Evolutionary conservation across 1,284 basidiomycete species (phyloP).

Genomic region (Ganoderma resinaceum): DNA sequence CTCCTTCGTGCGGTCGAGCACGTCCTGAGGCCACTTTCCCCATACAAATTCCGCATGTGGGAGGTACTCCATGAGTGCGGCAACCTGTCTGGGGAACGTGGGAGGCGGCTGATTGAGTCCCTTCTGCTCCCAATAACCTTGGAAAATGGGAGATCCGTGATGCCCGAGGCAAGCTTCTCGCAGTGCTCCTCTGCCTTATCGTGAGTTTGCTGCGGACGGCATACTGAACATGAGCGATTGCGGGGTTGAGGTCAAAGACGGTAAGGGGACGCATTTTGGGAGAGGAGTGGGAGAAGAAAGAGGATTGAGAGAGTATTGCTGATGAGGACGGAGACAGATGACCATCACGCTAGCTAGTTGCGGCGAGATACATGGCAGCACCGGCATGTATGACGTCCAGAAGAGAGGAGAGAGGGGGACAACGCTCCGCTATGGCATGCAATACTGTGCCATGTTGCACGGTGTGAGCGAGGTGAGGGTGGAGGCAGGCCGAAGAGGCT

Average conservation of each 20-base stretch:
- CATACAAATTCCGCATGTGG: slow-evolving; percentile 82
- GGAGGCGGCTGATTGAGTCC: slow-evolving; percentile 93
- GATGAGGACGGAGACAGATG: no score
- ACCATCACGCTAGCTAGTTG: no score
- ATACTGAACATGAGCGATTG: slow-evolving; percentile 90
- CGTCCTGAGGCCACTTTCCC: slow-evolving; percentile 86
- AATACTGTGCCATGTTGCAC: no score
- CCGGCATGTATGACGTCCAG: no score
- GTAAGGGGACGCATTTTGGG: slow-evolving; percentile 64
- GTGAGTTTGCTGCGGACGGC: slow-evolving; percentile 98
- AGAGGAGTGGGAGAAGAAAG: slow-evolving; percentile 24
- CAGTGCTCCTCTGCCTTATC: slow-evolving; percentile 90
- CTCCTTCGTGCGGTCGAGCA: slow-evolving; percentile 82
- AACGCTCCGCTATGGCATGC: no score
- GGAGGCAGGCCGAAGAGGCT: no score
- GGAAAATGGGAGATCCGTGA: slow-evolving; percentile 81
- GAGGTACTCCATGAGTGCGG: slow-evolving; percentile 93
- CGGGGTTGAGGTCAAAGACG: slow-evolving; percentile 78
- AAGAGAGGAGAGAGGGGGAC: no score
- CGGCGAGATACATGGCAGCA: no score
- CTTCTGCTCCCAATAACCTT: slow-evolving; percentile 94
- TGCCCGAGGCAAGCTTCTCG: slow-evolving; percentile 65
- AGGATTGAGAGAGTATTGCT: slow-evolving; percentile 13
- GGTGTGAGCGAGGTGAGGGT: no score
- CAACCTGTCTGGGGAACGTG: slow-evolving; percentile 93